These are phyloP conservation scores for Trichomonascaceae sp. DNA, from an alignment of 1,139 yeast species.

Conservation along the genomic window DNA sequence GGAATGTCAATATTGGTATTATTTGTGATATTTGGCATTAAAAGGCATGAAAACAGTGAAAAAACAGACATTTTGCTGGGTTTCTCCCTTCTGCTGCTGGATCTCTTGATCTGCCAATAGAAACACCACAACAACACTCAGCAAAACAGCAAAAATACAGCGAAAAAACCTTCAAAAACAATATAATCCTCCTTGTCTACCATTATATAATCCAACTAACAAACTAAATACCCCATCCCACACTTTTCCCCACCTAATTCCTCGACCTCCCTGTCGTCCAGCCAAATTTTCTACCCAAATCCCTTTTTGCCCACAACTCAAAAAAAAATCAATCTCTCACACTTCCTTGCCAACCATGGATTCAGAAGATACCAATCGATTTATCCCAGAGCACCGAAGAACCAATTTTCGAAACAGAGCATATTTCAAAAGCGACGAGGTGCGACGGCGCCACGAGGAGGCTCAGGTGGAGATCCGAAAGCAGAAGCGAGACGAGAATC, in stretches of 20 bases:
- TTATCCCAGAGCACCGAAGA: conserved; percentile 96
- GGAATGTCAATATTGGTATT: no score
- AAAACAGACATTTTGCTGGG: no score
- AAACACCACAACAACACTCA: no score
- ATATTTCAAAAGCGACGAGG: conserved; percentile 90
- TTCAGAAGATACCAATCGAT: conserved; percentile 73
- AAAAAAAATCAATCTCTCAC: neutral
- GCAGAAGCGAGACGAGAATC: conserved; percentile 91
- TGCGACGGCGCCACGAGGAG: conserved; percentile 95
- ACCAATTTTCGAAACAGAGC: conserved; percentile 94
- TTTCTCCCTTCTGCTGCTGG: no score
- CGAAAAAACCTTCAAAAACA: neutral
- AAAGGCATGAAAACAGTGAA: no score
- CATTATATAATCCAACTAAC: no score
- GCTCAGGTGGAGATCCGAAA: conserved; percentile 96
- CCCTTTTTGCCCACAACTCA: neutral
- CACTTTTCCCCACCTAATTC: neutral
- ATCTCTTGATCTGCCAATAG: no score
- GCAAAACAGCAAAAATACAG: neutral
- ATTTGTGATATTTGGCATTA: no score
- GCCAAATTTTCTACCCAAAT: neutral
- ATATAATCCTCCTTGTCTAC: no score
- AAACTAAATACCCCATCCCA: neutral
- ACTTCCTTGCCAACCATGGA: conserved; percentile 44
- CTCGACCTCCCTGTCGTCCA: neutral